These are phyloP conservation scores for Botryotinia convoluta DNA, from an alignment of 2,329 filamentous ascomycete genomes.

Conservation along the genomic window DNA sequence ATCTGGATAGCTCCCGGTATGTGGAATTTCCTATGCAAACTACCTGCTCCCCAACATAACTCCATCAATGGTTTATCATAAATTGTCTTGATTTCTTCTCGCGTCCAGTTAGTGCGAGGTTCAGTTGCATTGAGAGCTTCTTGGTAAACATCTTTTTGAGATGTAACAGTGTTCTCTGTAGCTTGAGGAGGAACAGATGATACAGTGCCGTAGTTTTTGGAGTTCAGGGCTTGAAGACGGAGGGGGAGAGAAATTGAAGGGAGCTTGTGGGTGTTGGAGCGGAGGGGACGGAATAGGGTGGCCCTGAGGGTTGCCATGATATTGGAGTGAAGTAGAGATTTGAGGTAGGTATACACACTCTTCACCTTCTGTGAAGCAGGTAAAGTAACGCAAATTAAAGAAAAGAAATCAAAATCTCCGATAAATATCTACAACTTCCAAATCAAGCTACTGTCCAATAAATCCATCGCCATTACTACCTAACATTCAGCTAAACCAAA, in stretches of 20 bases:
- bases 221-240: too few relatives aligned
- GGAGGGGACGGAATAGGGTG: not conserved
- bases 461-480: not conserved
- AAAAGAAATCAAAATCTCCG: not conserved
- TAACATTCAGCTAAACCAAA: not conserved
- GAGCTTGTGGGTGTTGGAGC: not conserved
- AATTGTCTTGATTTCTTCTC: slow-evolving; percentile 75
- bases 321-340: not conserved
- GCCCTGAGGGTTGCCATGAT: not conserved
- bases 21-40: slow-evolving; percentile 81
- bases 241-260: not conserved
- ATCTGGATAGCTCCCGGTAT: slow-evolving; percentile 81
- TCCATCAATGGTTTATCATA: slow-evolving; percentile 82
- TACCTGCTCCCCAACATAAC: slow-evolving; percentile 68
- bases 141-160: slow-evolving; percentile 25
- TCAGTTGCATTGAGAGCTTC: slow-evolving; percentile 57
- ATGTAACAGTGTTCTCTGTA: not conserved
- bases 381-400: not conserved
- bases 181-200: slow-evolving; percentile 15
- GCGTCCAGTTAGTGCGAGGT: slow-evolving; percentile 74
- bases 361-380: not conserved
- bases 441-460: not conserved
- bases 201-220: slow-evolving; percentile 9
- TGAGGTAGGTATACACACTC: not conserved
- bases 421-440: not conserved